Conservation (phyloP, 2,329 filamentous ascomycete genomes). For the Aspergillus awamori region DNA sequence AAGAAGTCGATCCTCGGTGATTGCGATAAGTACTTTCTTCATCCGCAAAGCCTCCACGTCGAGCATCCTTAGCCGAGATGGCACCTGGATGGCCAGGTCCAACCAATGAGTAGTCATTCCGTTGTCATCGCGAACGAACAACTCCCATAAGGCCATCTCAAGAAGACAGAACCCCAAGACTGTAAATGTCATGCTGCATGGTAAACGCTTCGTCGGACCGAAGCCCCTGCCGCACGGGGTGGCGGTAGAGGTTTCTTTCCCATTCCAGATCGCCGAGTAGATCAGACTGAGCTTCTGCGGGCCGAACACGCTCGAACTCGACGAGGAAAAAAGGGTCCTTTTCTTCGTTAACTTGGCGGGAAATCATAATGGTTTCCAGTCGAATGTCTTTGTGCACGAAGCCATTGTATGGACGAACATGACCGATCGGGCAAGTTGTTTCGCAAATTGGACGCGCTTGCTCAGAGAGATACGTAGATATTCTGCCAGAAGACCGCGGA, state of each 20-base stretch:
- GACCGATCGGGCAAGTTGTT: constrained; percentile 38
- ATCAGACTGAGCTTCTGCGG: constrained; percentile 34
- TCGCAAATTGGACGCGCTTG: constrained; percentile 16
- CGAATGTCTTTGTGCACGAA: constrained; percentile 54
- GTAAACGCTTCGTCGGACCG: constrained; percentile 43
- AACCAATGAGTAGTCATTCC: too few relatives aligned
- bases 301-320: constrained; percentile 51
- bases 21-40: background rate
- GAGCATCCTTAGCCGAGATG: background rate
- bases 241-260: constrained; percentile 54
- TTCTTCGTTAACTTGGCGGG: background rate
- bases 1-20: background rate
- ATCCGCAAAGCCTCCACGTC: background rate
- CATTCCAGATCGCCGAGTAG: constrained; percentile 42
- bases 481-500: background rate
- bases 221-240: constrained; percentile 52
- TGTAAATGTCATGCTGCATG: constrained; percentile 62
- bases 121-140: background rate
- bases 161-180: constrained; percentile 57
- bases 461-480: background rate
- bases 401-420: constrained; percentile 42
- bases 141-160: constrained; percentile 51
- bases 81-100: too few relatives aligned
- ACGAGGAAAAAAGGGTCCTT: constrained; percentile 40
- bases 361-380: constrained; percentile 38